These are phyloP conservation scores for Trypanosoma melophagium DNA, from an alignment of 208 protist genomes.

Conservation along the genomic window DNA sequence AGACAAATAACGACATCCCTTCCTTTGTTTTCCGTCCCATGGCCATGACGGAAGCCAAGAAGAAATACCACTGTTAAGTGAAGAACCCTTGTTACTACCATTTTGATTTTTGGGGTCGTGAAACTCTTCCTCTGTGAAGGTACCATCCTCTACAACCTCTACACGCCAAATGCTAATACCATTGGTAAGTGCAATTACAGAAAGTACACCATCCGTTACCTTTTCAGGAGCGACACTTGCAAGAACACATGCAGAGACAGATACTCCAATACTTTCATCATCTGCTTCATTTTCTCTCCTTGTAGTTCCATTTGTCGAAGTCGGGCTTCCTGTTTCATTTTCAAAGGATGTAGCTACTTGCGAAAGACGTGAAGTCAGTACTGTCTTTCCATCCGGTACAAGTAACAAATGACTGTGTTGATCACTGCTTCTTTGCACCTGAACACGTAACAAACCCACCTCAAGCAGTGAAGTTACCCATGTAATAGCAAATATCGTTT, in stretches of 20 bases:
- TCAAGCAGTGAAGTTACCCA: conserved; percentile 48
- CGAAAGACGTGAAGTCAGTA: conserved; percentile 38
- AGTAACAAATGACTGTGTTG: conserved; percentile 51
- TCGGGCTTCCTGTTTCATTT: not conserved
- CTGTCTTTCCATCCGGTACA: conserved; percentile 40
- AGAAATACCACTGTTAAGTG: not conserved
- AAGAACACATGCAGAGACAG: conserved; percentile 19
- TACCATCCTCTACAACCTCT: conserved; percentile 51
- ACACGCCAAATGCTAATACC: conserved; percentile 61
- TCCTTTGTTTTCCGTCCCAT: conserved; percentile 3
- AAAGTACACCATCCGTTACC: conserved; percentile 16
- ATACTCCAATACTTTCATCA: not conserved
- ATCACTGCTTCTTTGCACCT: conserved; percentile 57
- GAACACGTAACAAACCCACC: conserved; percentile 43
- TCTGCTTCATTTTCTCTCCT: not conserved
- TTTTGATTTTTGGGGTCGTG: conserved; percentile 21
- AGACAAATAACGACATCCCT: conserved; percentile 40
- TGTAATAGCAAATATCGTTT: conserved; percentile 49
- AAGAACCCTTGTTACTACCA: not conserved
- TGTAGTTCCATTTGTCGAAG: not conserved
- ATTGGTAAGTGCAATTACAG: conserved; percentile 59
- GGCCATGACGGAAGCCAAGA: conserved; percentile 28
- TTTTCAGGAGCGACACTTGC: conserved; percentile 9
- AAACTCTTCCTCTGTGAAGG: conserved; percentile 25
- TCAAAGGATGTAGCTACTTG: conserved; percentile 27